Evolutionary conservation across 2,329 filamentous ascomycete genomes (phyloP).

Genomic region (Penicillium corylophilum): DNA sequence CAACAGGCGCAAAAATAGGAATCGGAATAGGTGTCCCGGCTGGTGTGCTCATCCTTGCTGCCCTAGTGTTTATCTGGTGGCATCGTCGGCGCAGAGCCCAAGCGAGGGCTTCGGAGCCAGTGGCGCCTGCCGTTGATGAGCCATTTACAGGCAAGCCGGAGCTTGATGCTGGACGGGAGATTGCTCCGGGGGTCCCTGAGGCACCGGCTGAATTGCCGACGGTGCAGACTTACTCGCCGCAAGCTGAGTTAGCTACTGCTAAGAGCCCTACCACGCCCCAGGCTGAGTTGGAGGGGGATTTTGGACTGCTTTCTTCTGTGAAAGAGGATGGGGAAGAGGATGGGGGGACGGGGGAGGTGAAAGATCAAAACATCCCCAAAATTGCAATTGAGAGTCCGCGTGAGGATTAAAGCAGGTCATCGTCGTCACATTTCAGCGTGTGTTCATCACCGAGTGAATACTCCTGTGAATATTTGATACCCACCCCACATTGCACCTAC

Average conservation of each 20-base stretch:
- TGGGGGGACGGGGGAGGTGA: too few species aligned
- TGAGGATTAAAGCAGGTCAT: too few species aligned
- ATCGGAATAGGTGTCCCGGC: constrained; percentile 26
- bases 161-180: constrained; percentile 2
- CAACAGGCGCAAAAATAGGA: constrained; percentile 29
- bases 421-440: too few species aligned
- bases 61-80: constrained; percentile 17
- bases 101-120: background rate
- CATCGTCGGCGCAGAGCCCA: constrained; percentile 1
- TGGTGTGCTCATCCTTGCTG: constrained; percentile 14
- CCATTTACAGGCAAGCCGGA: constrained; percentile 8
- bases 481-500: too few species aligned
- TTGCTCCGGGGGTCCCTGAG: background rate
- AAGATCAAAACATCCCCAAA: background rate
- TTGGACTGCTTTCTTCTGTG: background rate
- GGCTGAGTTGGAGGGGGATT: constrained; percentile 5
- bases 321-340: background rate
- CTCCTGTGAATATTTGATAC: too few species aligned
- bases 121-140: background rate
- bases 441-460: too few species aligned
- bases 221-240: background rate
- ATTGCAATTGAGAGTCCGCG: too few species aligned
- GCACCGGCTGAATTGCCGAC: constrained; percentile 7
- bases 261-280: constrained; percentile 4
- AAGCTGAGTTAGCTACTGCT: constrained; percentile 1